These are phyloP conservation scores for Podospora fimiseda DNA, from an alignment of 495 filamentous ascomycete species.

Conservation along the genomic window DNA sequence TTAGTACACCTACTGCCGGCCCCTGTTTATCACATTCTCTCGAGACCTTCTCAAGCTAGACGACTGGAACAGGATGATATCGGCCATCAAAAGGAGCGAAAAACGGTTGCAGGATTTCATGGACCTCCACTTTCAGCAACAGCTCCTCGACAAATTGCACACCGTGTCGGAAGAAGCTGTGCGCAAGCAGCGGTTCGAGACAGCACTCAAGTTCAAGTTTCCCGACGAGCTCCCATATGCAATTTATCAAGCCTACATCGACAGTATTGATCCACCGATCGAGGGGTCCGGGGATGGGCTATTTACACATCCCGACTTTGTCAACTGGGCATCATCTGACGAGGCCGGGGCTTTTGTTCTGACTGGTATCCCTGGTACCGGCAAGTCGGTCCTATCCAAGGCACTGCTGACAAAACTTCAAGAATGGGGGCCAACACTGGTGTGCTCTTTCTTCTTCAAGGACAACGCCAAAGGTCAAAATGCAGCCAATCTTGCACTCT, in stretches of 20 bases:
- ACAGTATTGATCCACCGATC: constrained; percentile 14
- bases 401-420: constrained; percentile 13
- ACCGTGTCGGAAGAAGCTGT: constrained; percentile 16
- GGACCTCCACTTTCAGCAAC: constrained; percentile 16
- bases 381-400: constrained; percentile 19
- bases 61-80: constrained; percentile 18
- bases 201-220: constrained; percentile 19
- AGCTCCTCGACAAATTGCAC: constrained; percentile 18
- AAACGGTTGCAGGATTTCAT: constrained; percentile 16
- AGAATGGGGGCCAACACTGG: constrained; percentile 3
- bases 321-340: constrained; percentile 11
- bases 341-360: constrained; percentile 10
- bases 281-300: constrained; percentile 13
- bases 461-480: constrained; percentile 18
- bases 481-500: constrained; percentile 14
- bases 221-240: constrained; percentile 19
- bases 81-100: constrained; percentile 13
- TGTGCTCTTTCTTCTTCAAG: constrained; percentile 20
- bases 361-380: constrained; percentile 15
- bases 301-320: constrained; percentile 10
- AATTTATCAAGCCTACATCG: constrained; percentile 20
- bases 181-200: constrained; percentile 14
- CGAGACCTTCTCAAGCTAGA: constrained; percentile 19
- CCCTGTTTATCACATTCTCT: constrained; percentile 5
- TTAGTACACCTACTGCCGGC: constrained; percentile 18